phyloP scores from a whole-genome alignment of 768 basidiomycete species.

The Chlorophyllum brunneum region DNA sequence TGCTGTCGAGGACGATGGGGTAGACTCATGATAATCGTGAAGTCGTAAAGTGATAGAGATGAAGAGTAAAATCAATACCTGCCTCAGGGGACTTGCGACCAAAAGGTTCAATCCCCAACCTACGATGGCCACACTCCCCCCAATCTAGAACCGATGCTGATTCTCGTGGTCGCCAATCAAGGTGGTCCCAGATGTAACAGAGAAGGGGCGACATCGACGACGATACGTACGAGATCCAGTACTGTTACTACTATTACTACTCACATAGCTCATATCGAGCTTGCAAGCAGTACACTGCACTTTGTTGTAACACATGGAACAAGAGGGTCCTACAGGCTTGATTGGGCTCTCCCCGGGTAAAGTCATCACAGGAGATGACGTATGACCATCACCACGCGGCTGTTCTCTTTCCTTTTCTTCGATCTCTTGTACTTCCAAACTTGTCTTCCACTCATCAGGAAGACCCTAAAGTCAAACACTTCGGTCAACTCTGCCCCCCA shows the following conservation, averaged over 20 bases:
- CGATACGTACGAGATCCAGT: not conserved
- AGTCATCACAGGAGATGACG: not conserved
- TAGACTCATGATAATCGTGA: no score
- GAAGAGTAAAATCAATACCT: no score
- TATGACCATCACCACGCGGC: not conserved
- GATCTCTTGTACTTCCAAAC: not conserved
- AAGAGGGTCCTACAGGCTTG: conserved; percentile 6
- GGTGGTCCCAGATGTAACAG: conserved; percentile 7
- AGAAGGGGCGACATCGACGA: conserved; percentile 7
- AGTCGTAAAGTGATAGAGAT: no score
- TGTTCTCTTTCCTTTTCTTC: not conserved
- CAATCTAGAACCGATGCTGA: no score
- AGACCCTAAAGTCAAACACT: conserved; percentile 1
- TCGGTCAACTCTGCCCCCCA: not conserved
- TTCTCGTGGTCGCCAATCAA: conserved; percentile 12
- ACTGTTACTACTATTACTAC: not conserved
- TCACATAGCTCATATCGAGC: conserved; percentile 2
- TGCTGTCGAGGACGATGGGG: not conserved
- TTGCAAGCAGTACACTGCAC: conserved; percentile 12
- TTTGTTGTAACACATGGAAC: conserved; percentile 5
- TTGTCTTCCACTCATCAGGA: conserved; percentile 13
- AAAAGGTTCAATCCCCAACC: no score
- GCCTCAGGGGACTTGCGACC: no score
- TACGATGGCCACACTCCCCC: no score
- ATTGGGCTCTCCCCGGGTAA: not conserved